phyloP scores from a whole-genome alignment of 2,329 filamentous ascomycete genomes.

The Ophiosphaerella narmari region DNA sequence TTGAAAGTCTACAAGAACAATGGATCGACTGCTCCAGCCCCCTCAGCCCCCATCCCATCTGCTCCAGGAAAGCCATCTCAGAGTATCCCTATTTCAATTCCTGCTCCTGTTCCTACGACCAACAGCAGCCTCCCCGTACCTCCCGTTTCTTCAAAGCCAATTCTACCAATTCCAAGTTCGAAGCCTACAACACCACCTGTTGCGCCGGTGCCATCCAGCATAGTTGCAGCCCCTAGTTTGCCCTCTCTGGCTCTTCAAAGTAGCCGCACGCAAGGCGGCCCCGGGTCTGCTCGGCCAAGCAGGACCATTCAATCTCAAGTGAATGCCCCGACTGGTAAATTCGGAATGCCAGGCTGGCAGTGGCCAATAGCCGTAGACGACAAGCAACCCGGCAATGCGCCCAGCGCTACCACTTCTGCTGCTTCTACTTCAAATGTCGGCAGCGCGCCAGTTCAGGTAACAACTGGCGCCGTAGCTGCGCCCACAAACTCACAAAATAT shows the following conservation, averaged over 20 bases:
- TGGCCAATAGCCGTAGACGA: slow-evolving; percentile 17
- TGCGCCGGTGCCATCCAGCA: slow-evolving; percentile 1
- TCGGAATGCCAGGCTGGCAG: slow-evolving; percentile 26
- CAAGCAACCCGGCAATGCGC: slow-evolving; percentile 1
- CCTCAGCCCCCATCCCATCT: slow-evolving; percentile 6
- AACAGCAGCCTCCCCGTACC: slow-evolving; percentile 8
- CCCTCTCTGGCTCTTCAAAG: slow-evolving; percentile 4
- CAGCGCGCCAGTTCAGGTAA: slow-evolving; percentile 1
- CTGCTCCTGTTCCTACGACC: slow-evolving; percentile 15
- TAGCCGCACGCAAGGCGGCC: background rate
- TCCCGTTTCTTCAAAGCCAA: slow-evolving; percentile 7
- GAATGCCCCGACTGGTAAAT: slow-evolving; percentile 10
- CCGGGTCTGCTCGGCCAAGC: slow-evolving; percentile 5
- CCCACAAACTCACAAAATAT: slow-evolving; percentile 10
- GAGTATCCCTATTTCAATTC: slow-evolving; percentile 16
- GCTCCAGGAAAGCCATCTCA: slow-evolving; percentile 12
- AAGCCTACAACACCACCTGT: slow-evolving; percentile 4
- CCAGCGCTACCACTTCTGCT: slow-evolving; percentile 2
- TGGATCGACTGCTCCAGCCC: slow-evolving; percentile 13
- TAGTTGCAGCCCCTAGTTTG: background rate
- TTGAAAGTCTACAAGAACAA: slow-evolving; percentile 46
- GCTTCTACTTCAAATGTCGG: slow-evolving; percentile 6
- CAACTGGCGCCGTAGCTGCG: slow-evolving; percentile 2
- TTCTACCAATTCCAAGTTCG: slow-evolving; percentile 13
- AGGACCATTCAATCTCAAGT: slow-evolving; percentile 6